Evolutionary conservation across 164 flowering plant genomes (phyloP), one percentile per base, ranked within the genome.

Genomic region (Berberis vulgaris): DNA sequence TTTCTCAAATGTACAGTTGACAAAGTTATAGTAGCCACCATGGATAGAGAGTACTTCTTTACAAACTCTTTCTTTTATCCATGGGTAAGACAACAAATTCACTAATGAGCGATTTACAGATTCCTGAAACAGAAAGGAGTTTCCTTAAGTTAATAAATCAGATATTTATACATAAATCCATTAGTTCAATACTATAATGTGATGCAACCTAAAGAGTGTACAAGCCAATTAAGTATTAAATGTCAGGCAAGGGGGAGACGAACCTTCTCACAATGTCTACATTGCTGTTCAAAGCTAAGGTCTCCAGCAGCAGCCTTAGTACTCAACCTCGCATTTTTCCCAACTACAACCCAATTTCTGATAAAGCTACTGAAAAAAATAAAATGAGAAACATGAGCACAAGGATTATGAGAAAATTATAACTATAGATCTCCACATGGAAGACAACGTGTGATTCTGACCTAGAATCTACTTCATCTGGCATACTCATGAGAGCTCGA

Each of bases 11-110:
- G 96, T 80, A 67, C 99, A 88, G 50, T 89, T 78, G 8, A 78
- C 70, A 56, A 91, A 95, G 74, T 91, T 79, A 54, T 95, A 95
- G 78, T 95, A 95, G 54, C 97, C 99, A 59, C 97, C 99, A 74
- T 91, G 97, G 56, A 95, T 69, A 11, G 76, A 68, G 39, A 95
- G 86, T 41, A 52, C 11, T 39, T 88, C 91, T 54, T 71, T 80
- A 42, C 42, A 69, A 60, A 87, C 94, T 70, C 72, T 80, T 64
- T 89, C 87, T 74, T 87, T 81, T 60, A 91, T 82, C 99, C 99
- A 95, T 1, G 96, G 94, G 74, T 95, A 95, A 44, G 83, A 73
- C 5, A 91, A 82, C 72, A 89, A 76, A 77, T 83, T 87, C 65
- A 68, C 1, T 71, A 95, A 61, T 9, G 99, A 95, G 59, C 65